Evolutionary conservation across 306 rosid genomes (phyloP).

Genomic region (Pyrus bretschneideri): DNA sequence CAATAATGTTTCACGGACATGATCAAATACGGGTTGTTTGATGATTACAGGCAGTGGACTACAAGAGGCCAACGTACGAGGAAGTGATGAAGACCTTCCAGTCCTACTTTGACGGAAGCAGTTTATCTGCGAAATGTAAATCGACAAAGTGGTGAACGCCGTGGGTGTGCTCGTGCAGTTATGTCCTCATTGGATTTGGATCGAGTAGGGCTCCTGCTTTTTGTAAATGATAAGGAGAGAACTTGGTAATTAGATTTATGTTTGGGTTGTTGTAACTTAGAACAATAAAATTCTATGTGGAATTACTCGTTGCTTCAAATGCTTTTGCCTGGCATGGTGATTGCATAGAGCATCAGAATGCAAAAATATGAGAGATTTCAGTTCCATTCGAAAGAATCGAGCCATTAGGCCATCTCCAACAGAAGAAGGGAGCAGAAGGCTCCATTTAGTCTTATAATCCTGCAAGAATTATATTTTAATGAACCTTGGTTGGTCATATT

Average conservation of each 20-base stretch:
- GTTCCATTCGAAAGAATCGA: not conserved
- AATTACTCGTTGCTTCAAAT: slow-evolving; percentile 17
- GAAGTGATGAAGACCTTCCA: slow-evolving; percentile 74
- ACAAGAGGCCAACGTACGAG: slow-evolving; percentile 94
- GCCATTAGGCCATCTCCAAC: no score
- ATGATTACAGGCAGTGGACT: slow-evolving; percentile 84
- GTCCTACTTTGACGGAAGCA: slow-evolving; percentile 57
- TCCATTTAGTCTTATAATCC: accelerated
- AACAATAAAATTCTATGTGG: slow-evolving; percentile 14
- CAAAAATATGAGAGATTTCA: no score
- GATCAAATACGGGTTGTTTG: slow-evolving; percentile 4
- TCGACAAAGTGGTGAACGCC: slow-evolving; percentile 83
- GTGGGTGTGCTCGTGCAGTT: slow-evolving; percentile 26
- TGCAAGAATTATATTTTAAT: no score
- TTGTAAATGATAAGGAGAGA: slow-evolving; percentile 52
- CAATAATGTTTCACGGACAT: not conserved
- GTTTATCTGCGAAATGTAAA: slow-evolving; percentile 66
- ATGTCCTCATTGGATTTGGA: slow-evolving; percentile 30
- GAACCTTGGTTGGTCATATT: accelerated
- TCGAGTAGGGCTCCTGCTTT: slow-evolving; percentile 26
- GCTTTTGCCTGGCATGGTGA: slow-evolving; percentile 1
- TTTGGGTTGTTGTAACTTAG: slow-evolving; percentile 38
- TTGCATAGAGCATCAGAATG: no score
- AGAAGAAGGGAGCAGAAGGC: no score
- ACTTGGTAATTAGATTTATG: slow-evolving; percentile 37